phyloP scores from a whole-genome alignment of 805 yeast genomes.

The Soucietia sequanensis region DNA sequence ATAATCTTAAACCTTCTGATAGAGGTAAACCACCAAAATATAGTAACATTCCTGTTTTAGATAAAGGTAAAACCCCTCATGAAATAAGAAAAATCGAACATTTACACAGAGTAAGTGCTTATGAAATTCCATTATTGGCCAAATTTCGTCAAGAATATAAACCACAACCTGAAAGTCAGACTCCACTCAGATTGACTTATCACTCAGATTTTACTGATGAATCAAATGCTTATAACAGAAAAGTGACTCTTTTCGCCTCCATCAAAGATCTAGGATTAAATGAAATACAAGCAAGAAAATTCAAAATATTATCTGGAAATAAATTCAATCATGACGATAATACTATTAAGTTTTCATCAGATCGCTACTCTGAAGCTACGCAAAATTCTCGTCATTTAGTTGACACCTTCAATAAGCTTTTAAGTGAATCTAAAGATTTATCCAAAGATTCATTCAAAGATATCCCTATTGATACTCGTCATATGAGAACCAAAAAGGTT shows the following conservation, averaged over 20 bases:
- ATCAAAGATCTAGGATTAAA: conserved; percentile 54
- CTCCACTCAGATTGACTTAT: conserved; percentile 67
- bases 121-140: conserved; percentile 83
- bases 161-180: conserved; percentile 41
- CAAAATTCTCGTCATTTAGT: conserved; percentile 80
- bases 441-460: conserved; percentile 65
- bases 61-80: conserved; percentile 37
- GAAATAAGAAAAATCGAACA: conserved; percentile 71
- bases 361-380: conserved; percentile 68
- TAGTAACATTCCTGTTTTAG: conserved; percentile 34
- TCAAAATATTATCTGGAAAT: conserved; percentile 73
- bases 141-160: conserved; percentile 70
- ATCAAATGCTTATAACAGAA: conserved; percentile 58
- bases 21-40: conserved; percentile 39
- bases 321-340: conserved; percentile 67
- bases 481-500: conserved; percentile 44
- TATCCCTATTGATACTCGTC: conserved; percentile 80
- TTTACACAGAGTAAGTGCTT: conserved; percentile 81
- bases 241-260: conserved; percentile 60
- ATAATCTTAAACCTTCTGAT: conserved; percentile 34
- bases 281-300: conserved; percentile 62
- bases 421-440: conserved; percentile 63
- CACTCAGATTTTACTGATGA: conserved; percentile 70
- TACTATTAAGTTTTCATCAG: conserved; percentile 61
- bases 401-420: conserved; percentile 58